These are phyloP conservation scores for Ganoderma leucocontextum DNA, from an alignment of 1,284 basidiomycete species.

Conservation along the genomic window DNA sequence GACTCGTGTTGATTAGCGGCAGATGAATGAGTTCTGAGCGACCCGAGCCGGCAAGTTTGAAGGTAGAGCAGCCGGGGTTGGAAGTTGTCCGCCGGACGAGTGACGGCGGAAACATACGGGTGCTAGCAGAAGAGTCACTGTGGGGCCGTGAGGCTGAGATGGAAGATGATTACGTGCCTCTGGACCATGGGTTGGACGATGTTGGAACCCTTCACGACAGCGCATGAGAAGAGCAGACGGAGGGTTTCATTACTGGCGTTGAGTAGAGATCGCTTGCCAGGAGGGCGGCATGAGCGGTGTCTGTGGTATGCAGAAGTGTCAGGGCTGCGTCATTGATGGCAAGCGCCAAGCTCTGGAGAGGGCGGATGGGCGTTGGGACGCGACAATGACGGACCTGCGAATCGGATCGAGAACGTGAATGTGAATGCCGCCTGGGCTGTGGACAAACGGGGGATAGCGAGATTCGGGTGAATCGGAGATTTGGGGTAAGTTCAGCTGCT, in stretches of 20 bases:
- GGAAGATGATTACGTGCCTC: background rate
- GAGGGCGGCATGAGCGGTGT: constrained; percentile 5
- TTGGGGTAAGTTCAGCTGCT: constrained; percentile 16
- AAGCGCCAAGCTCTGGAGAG: background rate
- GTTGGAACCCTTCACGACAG: background rate
- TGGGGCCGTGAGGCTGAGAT: background rate
- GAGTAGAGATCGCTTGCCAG: background rate
- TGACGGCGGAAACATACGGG: background rate
- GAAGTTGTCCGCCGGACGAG: constrained; percentile 4
- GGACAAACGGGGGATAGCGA: constrained; percentile 23
- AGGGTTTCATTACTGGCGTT: constrained; percentile 5
- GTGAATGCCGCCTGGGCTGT: background rate
- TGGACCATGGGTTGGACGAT: background rate
- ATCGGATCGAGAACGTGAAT: constrained; percentile 10
- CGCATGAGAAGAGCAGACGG: background rate
- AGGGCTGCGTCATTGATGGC: background rate
- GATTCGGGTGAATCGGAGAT: constrained; percentile 28
- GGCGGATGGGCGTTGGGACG: constrained; percentile 3
- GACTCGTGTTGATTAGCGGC: constrained; percentile 23
- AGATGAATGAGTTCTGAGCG: constrained; percentile 28
- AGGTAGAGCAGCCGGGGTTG: constrained; percentile 8
- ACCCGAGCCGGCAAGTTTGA: background rate
- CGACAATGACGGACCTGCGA: background rate
- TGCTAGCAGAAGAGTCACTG: background rate
- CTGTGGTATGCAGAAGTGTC: constrained; percentile 7